Base-by-base conservation (phyloP, 345 rosid genomes). In the Corchorus capsularis region DNA sequence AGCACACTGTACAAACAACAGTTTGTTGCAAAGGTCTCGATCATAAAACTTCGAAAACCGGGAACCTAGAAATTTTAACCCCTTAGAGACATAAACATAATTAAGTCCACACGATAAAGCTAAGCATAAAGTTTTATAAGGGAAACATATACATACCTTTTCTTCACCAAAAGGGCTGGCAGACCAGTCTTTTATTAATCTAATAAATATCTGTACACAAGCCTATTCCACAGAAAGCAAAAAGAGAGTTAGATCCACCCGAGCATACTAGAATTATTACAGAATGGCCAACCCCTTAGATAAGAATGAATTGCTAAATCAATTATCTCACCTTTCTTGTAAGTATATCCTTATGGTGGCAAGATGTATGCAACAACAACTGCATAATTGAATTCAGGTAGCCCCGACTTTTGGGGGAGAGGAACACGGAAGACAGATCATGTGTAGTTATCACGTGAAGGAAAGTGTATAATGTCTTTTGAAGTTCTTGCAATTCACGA, bases 171-270 rank as follows among this genome's bases (percentile, higher is more conserved):
- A 73, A 59, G 93, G 85, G 77, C 83, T 77, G 56, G 79, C 79
- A 72, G 92, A 87, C 99, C 99, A 93, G 83, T 96, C 99, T 88
- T 93, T 93, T 57, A 92, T 92, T 74, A 96, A 84, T 82, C 89
- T 87, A 69, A 84, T 84, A 83, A 96, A 92, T 81, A 96, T 96
- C 86, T 96, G 99, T 72, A 92, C 98, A 61, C 97, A 91, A 62
- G 92, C 89, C 99, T 96, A 85, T 76, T 71, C 63, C 59, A 56
- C 69, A 73, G 15, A 69, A 52, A 62, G 47, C 37, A 50, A 61
- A 62, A 12, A 61, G 74, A 79, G 69, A 65, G 62, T 76, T 20
- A 74, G 71, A 68, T 39, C 69, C 53, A 46, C 27, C 54, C 5
- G 22, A 69, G 32, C 56, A 20, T 11, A 71, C 49, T 9, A 59